These are phyloP conservation scores for Blastomyces silverae DNA, from an alignment of 2,329 filamentous ascomycete species.

Conservation along the genomic window DNA sequence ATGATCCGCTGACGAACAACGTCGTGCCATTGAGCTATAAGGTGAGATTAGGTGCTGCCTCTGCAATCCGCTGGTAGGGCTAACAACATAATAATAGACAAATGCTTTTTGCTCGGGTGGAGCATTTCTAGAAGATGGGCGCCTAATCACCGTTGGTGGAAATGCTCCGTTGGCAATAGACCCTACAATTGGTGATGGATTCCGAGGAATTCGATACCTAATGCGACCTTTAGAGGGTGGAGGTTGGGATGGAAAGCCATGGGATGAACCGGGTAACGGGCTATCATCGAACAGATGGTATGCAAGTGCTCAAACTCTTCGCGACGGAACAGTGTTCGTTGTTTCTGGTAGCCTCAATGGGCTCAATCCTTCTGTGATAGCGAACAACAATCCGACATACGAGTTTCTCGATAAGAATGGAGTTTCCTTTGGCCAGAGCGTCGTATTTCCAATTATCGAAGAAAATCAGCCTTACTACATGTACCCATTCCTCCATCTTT, in stretches of 20 bases:
- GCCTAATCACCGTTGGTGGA: conserved; percentile 51
- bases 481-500: conserved; percentile 57
- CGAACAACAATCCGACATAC: conserved; percentile 59
- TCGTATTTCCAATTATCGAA: conserved; percentile 49
- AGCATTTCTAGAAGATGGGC: conserved; percentile 52
- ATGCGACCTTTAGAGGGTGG: conserved; percentile 42
- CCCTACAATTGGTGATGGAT: conserved; percentile 53
- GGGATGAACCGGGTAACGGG: conserved; percentile 52
- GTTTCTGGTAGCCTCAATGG: conserved; percentile 56
- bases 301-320: conserved; percentile 53
- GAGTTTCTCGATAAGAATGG: conserved; percentile 51
- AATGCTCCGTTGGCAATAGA: conserved; percentile 53
- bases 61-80: background rate
- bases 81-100: conserved; percentile 33
- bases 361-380: conserved; percentile 47
- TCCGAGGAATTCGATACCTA: conserved; percentile 52
- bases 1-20: conserved; percentile 47
- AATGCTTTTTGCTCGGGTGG: conserved; percentile 59
- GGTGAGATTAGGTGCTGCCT: conserved; percentile 19
- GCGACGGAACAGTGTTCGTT: conserved; percentile 53
- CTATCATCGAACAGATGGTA: conserved; percentile 55
- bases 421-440: conserved; percentile 43
- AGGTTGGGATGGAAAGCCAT: conserved; percentile 44
- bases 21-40: conserved; percentile 45
- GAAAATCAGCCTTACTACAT: conserved; percentile 58